phyloP scores from a whole-genome alignment of 345 rosid species.

The Syzygium jambos region DNA sequence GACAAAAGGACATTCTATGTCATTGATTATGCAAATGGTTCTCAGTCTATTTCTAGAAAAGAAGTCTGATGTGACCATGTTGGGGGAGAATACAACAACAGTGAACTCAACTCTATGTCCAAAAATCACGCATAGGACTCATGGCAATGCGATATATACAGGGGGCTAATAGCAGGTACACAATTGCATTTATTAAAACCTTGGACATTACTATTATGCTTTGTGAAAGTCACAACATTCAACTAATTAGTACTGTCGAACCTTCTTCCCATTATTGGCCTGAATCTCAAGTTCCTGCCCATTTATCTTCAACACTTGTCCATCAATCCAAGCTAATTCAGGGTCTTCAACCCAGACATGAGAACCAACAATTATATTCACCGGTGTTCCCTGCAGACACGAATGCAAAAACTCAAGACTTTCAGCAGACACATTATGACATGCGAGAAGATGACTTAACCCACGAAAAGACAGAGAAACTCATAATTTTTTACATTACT shows the following conservation, averaged over 20 bases:
- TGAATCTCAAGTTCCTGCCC: constrained; percentile 49
- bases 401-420: neutral
- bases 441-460: neutral
- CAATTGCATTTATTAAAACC: neutral
- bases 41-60: neutral
- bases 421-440: neutral
- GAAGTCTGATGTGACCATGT: neutral
- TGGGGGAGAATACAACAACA: neutral
- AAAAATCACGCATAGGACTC: neutral
- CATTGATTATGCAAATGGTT: neutral
- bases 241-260: neutral
- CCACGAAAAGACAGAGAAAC: neutral
- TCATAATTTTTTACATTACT: neutral
- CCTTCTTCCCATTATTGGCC: constrained; percentile 58
- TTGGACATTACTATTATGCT: neutral
- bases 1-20: neutral
- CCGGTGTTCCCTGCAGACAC: constrained; percentile 59
- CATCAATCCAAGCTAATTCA: constrained; percentile 71
- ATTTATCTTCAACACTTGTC: constrained; percentile 57
- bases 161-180: neutral
- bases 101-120: neutral
- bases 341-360: constrained; percentile 87
- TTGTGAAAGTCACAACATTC: neutral
- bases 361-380: constrained; percentile 83
- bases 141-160: neutral